Percentiles rank a stretch among this genome's conserved stretches.
Conservation (phyloP, 1,139 yeast genomes). For the Arxiozyma bovina region DNA sequence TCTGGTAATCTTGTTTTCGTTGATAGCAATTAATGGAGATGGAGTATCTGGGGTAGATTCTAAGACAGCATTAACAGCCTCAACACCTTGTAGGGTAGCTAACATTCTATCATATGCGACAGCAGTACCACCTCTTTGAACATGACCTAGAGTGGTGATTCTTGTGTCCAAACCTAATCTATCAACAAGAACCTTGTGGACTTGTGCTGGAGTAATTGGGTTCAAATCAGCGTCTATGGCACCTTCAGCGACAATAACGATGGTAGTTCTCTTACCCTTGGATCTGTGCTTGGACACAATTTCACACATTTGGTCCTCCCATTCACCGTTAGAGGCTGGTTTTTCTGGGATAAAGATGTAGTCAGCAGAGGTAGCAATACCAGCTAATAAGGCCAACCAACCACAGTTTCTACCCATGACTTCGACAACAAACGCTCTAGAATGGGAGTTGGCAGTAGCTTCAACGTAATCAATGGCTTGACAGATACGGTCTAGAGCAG, state of each 20-base stretch:
- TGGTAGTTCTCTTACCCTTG: constrained; percentile 87
- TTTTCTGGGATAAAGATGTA: constrained; percentile 82
- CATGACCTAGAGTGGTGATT: constrained; percentile 91
- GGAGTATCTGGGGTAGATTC: constrained; percentile 86
- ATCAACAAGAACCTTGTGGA: constrained; percentile 68
- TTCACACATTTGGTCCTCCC: constrained; percentile 72
- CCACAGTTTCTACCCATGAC: constrained; percentile 99
- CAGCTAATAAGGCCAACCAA: constrained; percentile 95
- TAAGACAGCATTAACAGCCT: constrained; percentile 88
- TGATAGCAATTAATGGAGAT: constrained; percentile 88
- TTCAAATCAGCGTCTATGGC: constrained; percentile 78
- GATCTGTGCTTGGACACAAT: constrained; percentile 67
- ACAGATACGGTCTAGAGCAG: constrained; percentile 87
- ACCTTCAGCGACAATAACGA: constrained; percentile 95
- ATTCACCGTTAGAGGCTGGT: constrained; percentile 29
- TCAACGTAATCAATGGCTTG: constrained; percentile 85
- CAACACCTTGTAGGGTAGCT: constrained; percentile 95
- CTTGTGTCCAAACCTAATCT: constrained; percentile 82
- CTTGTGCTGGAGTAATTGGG: constrained; percentile 72
- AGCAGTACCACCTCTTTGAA: constrained; percentile 97
- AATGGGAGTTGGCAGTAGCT: constrained; percentile 94
- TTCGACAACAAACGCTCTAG: constrained; percentile 94
- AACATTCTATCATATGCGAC: constrained; percentile 85
- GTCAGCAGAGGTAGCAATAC: constrained; percentile 92
- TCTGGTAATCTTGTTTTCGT: constrained; percentile 79